Percentiles rank a stretch among this genome's conserved stretches.
Evolutionary conservation across 352 stramenopile genomes (phyloP).

Genomic region (Pythium monospermum): DNA sequence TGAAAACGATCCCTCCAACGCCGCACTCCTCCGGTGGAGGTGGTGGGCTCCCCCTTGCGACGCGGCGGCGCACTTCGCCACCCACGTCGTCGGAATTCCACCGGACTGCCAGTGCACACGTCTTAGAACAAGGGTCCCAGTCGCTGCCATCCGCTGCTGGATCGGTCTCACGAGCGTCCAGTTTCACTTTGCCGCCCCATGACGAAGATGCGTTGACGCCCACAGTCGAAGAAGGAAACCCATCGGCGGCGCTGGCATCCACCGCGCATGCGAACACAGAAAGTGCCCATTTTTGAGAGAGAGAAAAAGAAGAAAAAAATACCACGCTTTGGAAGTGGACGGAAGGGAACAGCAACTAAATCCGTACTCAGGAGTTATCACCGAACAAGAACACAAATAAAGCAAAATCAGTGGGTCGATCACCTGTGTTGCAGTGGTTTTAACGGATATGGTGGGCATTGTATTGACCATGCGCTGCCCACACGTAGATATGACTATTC

Average conservation of each 20-base stretch:
- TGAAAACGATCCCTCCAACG: slow-evolving; percentile 52
- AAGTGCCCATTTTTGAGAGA: slow-evolving; percentile 65
- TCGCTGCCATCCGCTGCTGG: slow-evolving; percentile 12
- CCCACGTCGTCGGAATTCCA: slow-evolving; percentile 1
- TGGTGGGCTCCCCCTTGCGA: background rate
- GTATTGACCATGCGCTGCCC: too few species aligned
- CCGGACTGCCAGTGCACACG: slow-evolving; percentile 4
- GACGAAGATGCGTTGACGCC: slow-evolving; percentile 27
- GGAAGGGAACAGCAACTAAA: too few species aligned
- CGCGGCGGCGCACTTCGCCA: slow-evolving; percentile 10
- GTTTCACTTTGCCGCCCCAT: slow-evolving; percentile 46
- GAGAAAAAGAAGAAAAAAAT: slow-evolving; percentile 7
- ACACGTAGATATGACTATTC: too few species aligned
- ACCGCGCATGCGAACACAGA: slow-evolving; percentile 26
- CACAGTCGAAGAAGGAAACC: too few species aligned
- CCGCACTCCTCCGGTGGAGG: slow-evolving; percentile 21
- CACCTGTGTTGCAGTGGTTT: too few species aligned
- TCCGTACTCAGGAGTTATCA: too few species aligned
- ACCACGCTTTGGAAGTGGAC: too few species aligned
- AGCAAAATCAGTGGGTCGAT: too few species aligned
- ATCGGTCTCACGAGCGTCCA: slow-evolving; percentile 45
- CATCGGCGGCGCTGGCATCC: slow-evolving; percentile 30
- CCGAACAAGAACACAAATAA: too few species aligned
- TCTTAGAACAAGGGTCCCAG: background rate
- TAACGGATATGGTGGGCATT: too few species aligned